These are phyloP conservation scores for Mortierella sp. DNA, from an alignment of 371 early-diverging fungal species.

Conservation along the genomic window DNA sequence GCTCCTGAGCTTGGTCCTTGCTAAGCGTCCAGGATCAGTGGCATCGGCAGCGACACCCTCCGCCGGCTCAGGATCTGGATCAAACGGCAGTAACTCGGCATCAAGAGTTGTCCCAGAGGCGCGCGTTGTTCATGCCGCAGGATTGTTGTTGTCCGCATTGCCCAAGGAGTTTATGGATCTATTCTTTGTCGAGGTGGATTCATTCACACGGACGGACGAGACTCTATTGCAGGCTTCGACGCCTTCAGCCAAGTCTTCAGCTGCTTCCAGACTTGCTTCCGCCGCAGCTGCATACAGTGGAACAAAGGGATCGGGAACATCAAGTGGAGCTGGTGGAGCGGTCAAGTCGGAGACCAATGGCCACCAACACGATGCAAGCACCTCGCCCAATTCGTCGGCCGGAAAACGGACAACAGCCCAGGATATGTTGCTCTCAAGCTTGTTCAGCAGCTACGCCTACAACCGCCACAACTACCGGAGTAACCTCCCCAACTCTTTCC, in stretches of 20 bases:
- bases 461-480: constrained; percentile 73
- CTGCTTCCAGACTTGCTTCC: constrained; percentile 18
- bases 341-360: constrained; percentile 10
- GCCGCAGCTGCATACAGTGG: constrained; percentile 7
- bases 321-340: background rate
- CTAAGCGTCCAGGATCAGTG: constrained; percentile 63
- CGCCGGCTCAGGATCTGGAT: constrained; percentile 15
- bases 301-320: constrained; percentile 1
- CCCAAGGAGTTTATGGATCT: constrained; percentile 45
- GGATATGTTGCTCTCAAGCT: constrained; percentile 54
- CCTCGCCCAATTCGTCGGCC: background rate
- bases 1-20: constrained; percentile 63
- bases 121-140: constrained; percentile 52
- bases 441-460: constrained; percentile 74
- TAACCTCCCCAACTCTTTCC: constrained; percentile 72
- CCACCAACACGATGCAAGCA: background rate
- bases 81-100: background rate
- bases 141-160: constrained; percentile 42
- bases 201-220: constrained; percentile 43
- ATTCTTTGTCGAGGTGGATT: constrained; percentile 48
- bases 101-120: constrained; percentile 45
- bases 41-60: constrained; percentile 50
- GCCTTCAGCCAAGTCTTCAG: constrained; percentile 3
- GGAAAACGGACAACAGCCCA: constrained; percentile 35
- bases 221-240: constrained; percentile 50